Base-by-base conservation (phyloP, 164 flowering plant genomes). In the Sedum album region DNA sequence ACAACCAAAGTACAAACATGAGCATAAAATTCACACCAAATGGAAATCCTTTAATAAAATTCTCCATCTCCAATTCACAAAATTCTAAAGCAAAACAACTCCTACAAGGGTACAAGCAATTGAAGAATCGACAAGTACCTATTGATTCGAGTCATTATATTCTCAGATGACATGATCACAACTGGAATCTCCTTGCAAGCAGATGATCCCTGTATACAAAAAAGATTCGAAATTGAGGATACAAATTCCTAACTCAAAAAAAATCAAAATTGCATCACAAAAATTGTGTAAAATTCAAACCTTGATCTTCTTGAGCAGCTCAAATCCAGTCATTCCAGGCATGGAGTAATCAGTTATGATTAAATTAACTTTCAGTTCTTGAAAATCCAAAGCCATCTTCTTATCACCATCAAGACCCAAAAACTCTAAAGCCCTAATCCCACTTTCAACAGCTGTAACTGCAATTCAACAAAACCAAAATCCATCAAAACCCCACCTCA, bases 251-350 rank as follows among this genome's bases (percentile, higher is more conserved):
- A n/a, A n/a, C n/a, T n/a, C n/a, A n/a, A n/a, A n/a, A n/a, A n/a
- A n/a, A n/a, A n/a, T n/a, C n/a, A n/a, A n/a, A n/a, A n/a, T n/a
- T n/a, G n/a, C n/a, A n/a, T n/a, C n/a, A n/a, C n/a, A n/a, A n/a
- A n/a, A n/a, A n/a, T n/a, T 35, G 38, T 35, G 46, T 11, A 41
- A 41, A 21, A 51, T 53, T 31, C 66, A 5, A 28, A 86, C 91
- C 88, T 86, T 86, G 73, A 86, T 85, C 71, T 75, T 86, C 60
- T 83, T 81, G 26, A 87, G 83, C 66, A 87, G 77, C n/a, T 87
- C 92, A 74, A 79, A 85, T 44, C 92, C 92, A 4, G 86, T 85
- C 88, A 87, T 87, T 36, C 84, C 90, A 41, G 92, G 90, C 90
- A 87, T 87, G 1, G 86, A 85, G 72, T 87, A 87, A 66, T 87